Base-by-base conservation (phyloP, 2,329 filamentous ascomycete genomes). In the Aplosporella prunicola region DNA sequence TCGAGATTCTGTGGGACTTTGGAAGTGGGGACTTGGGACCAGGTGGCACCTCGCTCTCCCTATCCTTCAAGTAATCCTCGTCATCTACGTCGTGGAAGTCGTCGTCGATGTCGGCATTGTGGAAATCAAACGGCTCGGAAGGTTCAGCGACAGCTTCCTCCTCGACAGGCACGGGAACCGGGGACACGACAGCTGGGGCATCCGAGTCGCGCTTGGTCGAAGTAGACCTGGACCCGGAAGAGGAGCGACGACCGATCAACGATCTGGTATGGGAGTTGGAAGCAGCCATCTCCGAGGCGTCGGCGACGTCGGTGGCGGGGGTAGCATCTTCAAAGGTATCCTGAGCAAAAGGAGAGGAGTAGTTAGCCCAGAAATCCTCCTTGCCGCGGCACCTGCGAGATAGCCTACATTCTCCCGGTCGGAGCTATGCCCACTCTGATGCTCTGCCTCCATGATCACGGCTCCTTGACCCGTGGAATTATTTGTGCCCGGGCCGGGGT, bases 281-380 rank as follows among this genome's bases (percentile, higher is more conserved):
- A 52, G 51, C 47, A 33, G 56, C 56, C 42, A 69, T 74, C 58
- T 84, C 81, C 48, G 76, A 66, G 39, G 84, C 86, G n/a, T n/a
- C n/a, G n/a, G n/a, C n/a, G n/a, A n/a, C n/a, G n/a, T n/a, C n/a
- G n/a, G n/a, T n/a, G n/a, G n/a, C n/a, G n/a, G n/a, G n/a, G n/a
- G n/a, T n/a, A n/a, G n/a, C n/a, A 68, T 94, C 86, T 63, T 93
- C 85, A 53, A 93, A 93, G 11, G 74, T 74, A 51, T 88, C 80
- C 80, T 85, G 55, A 35, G 35, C 24, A 25, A 26, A 15, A 17
- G 11, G 38, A 33, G 33, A 34, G 22, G 29, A 32, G 25, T 18
- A 20, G 15, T 40, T 18, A 40, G 41, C 35, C n/a, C n/a, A 35
- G 36, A 28, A 42, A 40, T 39, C 36, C 34, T 25, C 38, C 38